phyloP scores from a whole-genome alignment of 2,329 filamentous ascomycete genomes.

The Apiospora saccharicola region DNA sequence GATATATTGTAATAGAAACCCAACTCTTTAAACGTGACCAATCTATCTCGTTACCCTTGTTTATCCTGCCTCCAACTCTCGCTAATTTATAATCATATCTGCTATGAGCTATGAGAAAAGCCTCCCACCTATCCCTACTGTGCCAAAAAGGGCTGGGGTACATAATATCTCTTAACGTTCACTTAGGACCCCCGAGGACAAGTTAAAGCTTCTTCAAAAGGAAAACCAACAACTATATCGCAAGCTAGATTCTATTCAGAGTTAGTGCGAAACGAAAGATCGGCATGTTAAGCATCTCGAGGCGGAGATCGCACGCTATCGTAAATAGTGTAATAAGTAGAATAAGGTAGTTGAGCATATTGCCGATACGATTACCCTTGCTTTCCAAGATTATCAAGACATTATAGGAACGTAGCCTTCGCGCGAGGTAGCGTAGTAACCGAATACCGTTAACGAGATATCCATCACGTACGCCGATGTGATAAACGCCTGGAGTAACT shows the following conservation, averaged over 20 bases:
- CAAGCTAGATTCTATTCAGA: not conserved
- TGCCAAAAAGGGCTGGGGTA: not conserved
- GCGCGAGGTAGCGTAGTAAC: not conserved
- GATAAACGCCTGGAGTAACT: conserved; percentile 7
- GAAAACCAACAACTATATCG: conserved; percentile 11
- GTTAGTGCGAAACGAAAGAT: not conserved
- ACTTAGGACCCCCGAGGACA: not conserved
- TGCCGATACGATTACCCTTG: conserved; percentile 6
- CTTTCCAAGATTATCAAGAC: conserved; percentile 1
- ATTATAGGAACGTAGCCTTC: not conserved
- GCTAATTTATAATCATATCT: not conserved
- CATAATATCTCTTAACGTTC: not conserved
- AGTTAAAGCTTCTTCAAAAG: not conserved
- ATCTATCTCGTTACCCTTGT: not conserved
- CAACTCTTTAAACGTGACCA: not conserved
- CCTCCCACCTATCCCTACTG: not conserved
- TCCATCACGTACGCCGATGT: not conserved
- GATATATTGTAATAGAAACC: not conserved
- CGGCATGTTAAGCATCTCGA: not conserved
- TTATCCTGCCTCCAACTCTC: not conserved
- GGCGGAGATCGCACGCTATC: not conserved
- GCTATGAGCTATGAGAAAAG: not conserved
- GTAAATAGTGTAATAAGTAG: conserved; percentile 1
- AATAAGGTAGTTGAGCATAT: conserved; percentile 1
- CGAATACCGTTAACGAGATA: not conserved